Evolutionary conservation across 2,329 filamentous ascomycete species (phyloP), one percentile per base, ranked within the genome.

Genomic region (Paraphaeosphaeria sporulosa): DNA sequence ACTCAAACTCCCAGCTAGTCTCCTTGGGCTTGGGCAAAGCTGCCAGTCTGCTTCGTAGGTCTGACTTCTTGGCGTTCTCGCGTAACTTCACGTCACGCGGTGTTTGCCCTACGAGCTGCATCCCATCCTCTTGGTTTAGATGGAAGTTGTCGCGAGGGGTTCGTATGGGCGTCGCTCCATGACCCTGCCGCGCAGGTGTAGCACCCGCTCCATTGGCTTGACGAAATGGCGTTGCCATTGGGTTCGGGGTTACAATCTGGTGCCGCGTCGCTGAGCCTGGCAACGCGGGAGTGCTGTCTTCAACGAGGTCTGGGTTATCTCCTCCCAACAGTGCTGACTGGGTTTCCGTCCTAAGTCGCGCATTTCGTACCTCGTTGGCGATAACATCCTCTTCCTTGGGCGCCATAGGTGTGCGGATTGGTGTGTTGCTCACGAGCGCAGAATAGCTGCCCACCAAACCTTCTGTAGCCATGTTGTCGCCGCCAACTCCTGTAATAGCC

Each of bases 341-440:
- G 0, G 94, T 98, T 73, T 96, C 91, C 0, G 93, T 98, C 53
- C 97, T 82, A 8, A 95, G 92, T 65, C 91, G 88, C 50, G 97
- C 97, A 75, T 99, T 98, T 60, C 90, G 89, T 64, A 98, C 94
- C 78, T 99, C 95, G 76, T 98, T 99, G 66, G 94, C 93, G 60
- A 99, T 95, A 66, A 93, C 90, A 71, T 99, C 95, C 75, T 99
- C 94, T 75, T 97, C 92, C 50, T 93, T 91, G 0, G 95, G 91
- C 3, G 94, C 95, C 77, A 90, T 89, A 3, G 95, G 95, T 4
- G 95, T 99, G 64, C 95, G 89, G 63, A 99, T 96, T 0, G 95
- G 95, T 13, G 93, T 94, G 60, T 85, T 89, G 56, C 87, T 89
- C 73, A 95, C 90, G 55, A 97, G 87, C 42, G 87, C 89, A 17